Percentiles rank a stretch among this genome's conserved stretches.
Conservation (phyloP, 2,329 filamentous ascomycete genomes). For the Colletotrichum sp. region DNA sequence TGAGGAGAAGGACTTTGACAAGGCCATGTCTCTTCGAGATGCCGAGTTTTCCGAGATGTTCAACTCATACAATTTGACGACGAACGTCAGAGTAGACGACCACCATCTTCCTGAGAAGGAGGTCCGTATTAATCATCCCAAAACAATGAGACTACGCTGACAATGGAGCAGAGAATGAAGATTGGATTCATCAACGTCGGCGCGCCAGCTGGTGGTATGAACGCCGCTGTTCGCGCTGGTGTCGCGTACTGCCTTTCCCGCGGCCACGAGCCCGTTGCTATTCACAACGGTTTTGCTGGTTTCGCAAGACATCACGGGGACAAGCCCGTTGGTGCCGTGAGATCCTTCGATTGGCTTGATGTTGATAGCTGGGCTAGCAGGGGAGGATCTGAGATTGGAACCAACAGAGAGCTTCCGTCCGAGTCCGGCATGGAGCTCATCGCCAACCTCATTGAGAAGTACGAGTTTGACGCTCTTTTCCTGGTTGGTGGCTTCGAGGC, state of each 20-base stretch:
- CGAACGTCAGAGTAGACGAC: slow-evolving; percentile 75
- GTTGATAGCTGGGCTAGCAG: slow-evolving; percentile 95
- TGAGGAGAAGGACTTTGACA: slow-evolving; percentile 82
- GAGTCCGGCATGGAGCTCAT: slow-evolving; percentile 85
- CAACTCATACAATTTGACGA: slow-evolving; percentile 88
- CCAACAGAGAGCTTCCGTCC: slow-evolving; percentile 88
- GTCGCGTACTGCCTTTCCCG: slow-evolving; percentile 91
- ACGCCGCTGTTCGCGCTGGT: slow-evolving; percentile 90
- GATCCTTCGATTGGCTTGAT: slow-evolving; percentile 89
- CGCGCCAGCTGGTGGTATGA: slow-evolving; percentile 97
- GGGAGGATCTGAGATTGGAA: slow-evolving; percentile 97
- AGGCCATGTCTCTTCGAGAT: slow-evolving; percentile 87
- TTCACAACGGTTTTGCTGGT: slow-evolving; percentile 97
- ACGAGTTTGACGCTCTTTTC: slow-evolving; percentile 90
- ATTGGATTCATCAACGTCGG: slow-evolving; percentile 97
- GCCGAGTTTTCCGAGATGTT: slow-evolving; percentile 95
- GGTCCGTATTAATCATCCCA: slow-evolving; percentile 47
- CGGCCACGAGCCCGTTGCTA: slow-evolving; percentile 90
- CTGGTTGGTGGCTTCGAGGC: slow-evolving; percentile 95
- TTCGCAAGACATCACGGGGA: slow-evolving; percentile 90
- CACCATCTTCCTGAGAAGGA: slow-evolving; percentile 73
- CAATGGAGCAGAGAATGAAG: slow-evolving; percentile 71
- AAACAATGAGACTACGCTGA: slow-evolving; percentile 29
- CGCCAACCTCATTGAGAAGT: slow-evolving; percentile 82
- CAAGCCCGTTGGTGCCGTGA: slow-evolving; percentile 80